Conservation (phyloP, 768 basidiomycete species). For the Ephemerocybe angulata region DNA sequence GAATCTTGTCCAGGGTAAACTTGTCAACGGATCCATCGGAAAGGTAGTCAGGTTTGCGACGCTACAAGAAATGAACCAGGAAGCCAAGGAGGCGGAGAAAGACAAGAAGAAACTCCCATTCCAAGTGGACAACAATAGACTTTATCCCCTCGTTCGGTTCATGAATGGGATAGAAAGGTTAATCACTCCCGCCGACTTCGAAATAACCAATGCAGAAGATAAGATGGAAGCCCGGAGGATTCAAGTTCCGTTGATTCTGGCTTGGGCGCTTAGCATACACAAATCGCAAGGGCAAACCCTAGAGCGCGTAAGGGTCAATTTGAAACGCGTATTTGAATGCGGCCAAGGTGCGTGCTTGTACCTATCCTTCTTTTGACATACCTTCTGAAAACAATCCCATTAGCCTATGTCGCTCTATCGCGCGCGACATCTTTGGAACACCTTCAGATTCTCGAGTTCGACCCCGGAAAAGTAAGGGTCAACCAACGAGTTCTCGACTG, state of each 20-base stretch:
- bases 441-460: slow-evolving; percentile 64
- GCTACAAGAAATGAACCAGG: slow-evolving; percentile 37
- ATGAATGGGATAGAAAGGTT: slow-evolving; percentile 43
- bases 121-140: not conserved
- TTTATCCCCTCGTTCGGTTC: slow-evolving; percentile 64
- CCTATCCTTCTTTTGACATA: not conserved
- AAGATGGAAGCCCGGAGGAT: slow-evolving; percentile 46
- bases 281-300: slow-evolving; percentile 91
- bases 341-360: slow-evolving; percentile 75
- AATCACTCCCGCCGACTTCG: slow-evolving; percentile 57
- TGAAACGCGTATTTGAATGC: slow-evolving; percentile 72
- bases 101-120: not conserved
- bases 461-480: slow-evolving; percentile 48
- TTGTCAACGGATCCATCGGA: slow-evolving; percentile 73
- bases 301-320: slow-evolving; percentile 77
- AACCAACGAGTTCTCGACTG: not conserved
- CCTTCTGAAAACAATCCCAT: not conserved
- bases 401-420: slow-evolving; percentile 68
- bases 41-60: slow-evolving; percentile 46
- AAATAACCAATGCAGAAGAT: slow-evolving; percentile 58
- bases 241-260: slow-evolving; percentile 73
- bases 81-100: slow-evolving; percentile 28
- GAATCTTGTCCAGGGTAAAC: slow-evolving; percentile 64
- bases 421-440: slow-evolving; percentile 65
- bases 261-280: slow-evolving; percentile 86